Percentiles rank a stretch among this genome's conserved stretches.
Conservation (phyloP, 306 rosid genomes). For the Lablab purpureus region DNA sequence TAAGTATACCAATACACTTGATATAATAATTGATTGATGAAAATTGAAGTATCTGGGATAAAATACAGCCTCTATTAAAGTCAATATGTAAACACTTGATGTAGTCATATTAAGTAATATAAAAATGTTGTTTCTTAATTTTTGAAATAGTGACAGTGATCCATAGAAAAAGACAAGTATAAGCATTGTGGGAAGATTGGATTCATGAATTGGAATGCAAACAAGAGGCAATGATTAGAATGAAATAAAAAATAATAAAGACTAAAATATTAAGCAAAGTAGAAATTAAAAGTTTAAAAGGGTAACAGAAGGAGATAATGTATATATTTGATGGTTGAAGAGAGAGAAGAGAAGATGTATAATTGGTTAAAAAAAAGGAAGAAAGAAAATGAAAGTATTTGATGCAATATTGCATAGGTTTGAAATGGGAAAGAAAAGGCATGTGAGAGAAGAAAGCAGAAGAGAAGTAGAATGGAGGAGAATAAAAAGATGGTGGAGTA, state of each 20-base stretch:
- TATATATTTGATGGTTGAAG: background rate
- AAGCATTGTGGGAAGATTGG: background rate
- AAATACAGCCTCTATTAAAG: too few species aligned
- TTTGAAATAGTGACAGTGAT: background rate
- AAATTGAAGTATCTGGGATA: too few species aligned
- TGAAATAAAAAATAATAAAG: background rate
- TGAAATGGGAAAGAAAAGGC: background rate
- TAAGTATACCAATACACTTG: too few species aligned
- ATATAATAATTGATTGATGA: too few species aligned
- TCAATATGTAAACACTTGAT: too few species aligned
- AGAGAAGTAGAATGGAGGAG: conserved; percentile 18
- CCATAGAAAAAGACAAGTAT: background rate
- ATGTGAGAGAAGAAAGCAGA: background rate
- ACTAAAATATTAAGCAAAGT: background rate
- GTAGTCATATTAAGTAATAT: background rate
- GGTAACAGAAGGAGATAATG: background rate
- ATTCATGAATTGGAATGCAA: background rate
- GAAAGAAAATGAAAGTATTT: background rate
- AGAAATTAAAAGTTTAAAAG: background rate
- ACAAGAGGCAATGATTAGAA: background rate
- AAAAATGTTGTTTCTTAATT: too few species aligned
- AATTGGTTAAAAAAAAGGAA: background rate
- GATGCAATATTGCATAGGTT: too few species aligned
- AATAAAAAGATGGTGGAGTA: conserved; percentile 38
- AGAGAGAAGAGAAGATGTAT: background rate